Evolutionary conservation across 805 yeast genomes (phyloP).

Genomic region (Candida sithepensis): DNA sequence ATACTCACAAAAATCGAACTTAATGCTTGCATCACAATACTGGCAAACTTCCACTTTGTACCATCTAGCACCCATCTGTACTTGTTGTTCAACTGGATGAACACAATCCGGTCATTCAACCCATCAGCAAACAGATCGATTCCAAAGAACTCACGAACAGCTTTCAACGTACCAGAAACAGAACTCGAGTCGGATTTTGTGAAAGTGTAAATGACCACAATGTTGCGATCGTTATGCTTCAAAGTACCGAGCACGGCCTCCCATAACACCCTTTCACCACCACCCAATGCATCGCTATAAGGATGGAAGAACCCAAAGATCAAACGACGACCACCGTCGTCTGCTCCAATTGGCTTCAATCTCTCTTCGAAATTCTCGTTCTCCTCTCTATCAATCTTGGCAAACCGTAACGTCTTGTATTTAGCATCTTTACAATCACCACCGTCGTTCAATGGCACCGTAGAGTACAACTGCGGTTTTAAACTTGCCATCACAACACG

Average conservation of each 20-base stretch:
- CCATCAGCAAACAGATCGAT: slow-evolving; percentile 21
- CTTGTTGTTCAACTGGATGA: slow-evolving; percentile 29
- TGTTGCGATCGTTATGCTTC: slow-evolving; percentile 39
- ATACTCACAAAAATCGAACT: slow-evolving; percentile 69
- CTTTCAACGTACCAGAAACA: slow-evolving; percentile 21
- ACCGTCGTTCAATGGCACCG: slow-evolving; percentile 26
- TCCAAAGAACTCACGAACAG: slow-evolving; percentile 26
- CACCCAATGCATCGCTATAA: slow-evolving; percentile 94
- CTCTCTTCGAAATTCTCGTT: slow-evolving; percentile 16
- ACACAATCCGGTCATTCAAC: slow-evolving; percentile 28
- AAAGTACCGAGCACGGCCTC: slow-evolving; percentile 79
- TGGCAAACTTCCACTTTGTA: slow-evolving; percentile 69
- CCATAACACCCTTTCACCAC: slow-evolving; percentile 97
- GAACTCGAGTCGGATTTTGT: slow-evolving; percentile 23
- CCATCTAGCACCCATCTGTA: slow-evolving; percentile 61
- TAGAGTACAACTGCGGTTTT: slow-evolving; percentile 32
- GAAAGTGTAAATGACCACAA: slow-evolving; percentile 61
- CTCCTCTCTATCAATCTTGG: slow-evolving; percentile 24
- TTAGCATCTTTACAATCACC: slow-evolving; percentile 10
- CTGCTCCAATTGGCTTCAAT: slow-evolving; percentile 25
- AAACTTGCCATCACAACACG: slow-evolving; percentile 29
- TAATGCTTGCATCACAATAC: slow-evolving; percentile 81
- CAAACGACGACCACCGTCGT: slow-evolving; percentile 36
- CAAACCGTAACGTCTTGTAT: slow-evolving; percentile 21
- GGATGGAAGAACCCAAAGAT: slow-evolving; percentile 93